Conservation (phyloP, 208 protist species). For the Acanthamoeba lenticulata region DNA sequence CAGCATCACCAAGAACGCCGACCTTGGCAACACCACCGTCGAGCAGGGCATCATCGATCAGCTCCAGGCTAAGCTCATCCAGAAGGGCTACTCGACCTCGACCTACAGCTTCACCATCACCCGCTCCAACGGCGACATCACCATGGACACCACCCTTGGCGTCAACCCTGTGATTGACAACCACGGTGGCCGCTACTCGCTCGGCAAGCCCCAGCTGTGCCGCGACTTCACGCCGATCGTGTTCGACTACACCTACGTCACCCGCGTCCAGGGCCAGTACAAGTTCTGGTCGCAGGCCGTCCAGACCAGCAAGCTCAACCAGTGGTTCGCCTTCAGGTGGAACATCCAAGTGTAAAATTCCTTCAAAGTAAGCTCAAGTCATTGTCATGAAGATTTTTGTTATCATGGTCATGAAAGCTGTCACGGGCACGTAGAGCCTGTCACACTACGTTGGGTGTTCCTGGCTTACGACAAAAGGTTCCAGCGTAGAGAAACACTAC, state of each 20-base stretch:
- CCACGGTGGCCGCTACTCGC: background rate
- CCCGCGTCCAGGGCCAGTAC: background rate
- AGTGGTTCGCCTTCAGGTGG: background rate
- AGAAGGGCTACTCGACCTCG: background rate
- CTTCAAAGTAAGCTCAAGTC: no score
- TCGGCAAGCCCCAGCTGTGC: no score
- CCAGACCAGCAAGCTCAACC: background rate
- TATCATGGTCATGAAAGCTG: no score
- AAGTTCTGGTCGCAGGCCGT: background rate
- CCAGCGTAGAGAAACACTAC: no score
- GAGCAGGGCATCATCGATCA: background rate
- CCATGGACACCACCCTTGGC: background rate
- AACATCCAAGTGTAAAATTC: no score
- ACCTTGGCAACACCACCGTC: background rate
- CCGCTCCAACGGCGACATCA: background rate
- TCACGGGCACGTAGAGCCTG: no score
- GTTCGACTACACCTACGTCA: no score
- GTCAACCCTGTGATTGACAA: background rate
- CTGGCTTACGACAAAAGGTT: no score
- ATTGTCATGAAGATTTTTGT: no score
- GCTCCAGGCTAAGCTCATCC: background rate
- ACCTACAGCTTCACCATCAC: background rate
- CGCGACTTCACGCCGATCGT: no score
- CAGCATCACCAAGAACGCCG: background rate
- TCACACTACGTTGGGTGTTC: no score